phyloP scores from a whole-genome alignment of 2,329 filamentous ascomycete species.

The Cladophialophora carrionii region DNA sequence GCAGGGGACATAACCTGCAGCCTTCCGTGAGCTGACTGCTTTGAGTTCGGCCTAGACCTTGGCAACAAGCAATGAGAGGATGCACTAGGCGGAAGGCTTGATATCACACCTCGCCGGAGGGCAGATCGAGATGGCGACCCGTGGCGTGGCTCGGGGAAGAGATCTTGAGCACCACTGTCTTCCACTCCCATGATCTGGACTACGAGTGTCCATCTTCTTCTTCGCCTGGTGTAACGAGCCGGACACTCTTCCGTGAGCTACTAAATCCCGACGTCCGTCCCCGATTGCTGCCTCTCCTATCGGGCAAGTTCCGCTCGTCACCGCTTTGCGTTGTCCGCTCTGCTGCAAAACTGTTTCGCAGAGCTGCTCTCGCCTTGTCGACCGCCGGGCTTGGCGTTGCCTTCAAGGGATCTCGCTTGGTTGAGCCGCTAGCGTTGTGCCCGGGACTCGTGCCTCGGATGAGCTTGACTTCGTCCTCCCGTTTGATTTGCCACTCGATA shows the following conservation, averaged over 20 bases:
- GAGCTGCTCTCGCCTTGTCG: constrained; percentile 51
- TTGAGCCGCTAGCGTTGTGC: constrained; percentile 43
- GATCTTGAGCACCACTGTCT: neutral
- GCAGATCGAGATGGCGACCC: neutral
- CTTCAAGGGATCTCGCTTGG: constrained; percentile 51
- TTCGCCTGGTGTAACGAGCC: constrained; percentile 48
- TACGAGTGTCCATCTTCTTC: constrained; percentile 42
- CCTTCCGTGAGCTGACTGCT: neutral
- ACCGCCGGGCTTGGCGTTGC: constrained; percentile 52
- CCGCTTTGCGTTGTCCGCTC: constrained; percentile 36
- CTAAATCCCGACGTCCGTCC: constrained; percentile 41
- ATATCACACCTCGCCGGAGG: neutral
- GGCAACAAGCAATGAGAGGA: neutral
- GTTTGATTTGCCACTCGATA: constrained; percentile 44
- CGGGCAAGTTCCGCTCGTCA: constrained; percentile 31
- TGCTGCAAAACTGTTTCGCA: constrained; percentile 43
- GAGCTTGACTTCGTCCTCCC: constrained; percentile 33
- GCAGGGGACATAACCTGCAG: neutral
- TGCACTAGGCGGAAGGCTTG: neutral
- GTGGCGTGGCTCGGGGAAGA: neutral
- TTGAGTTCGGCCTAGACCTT: neutral
- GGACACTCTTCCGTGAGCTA: constrained; percentile 50
- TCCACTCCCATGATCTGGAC: constrained; percentile 11
- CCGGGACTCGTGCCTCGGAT: constrained; percentile 41
- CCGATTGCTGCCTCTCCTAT: constrained; percentile 36